A percentile compares a stretch with the other conserved stretches of the same genome.
Evolutionary conservation across 202 grass and related monocot genomes (phyloP).

Genomic region (Schoenoplectus triqueter): DNA sequence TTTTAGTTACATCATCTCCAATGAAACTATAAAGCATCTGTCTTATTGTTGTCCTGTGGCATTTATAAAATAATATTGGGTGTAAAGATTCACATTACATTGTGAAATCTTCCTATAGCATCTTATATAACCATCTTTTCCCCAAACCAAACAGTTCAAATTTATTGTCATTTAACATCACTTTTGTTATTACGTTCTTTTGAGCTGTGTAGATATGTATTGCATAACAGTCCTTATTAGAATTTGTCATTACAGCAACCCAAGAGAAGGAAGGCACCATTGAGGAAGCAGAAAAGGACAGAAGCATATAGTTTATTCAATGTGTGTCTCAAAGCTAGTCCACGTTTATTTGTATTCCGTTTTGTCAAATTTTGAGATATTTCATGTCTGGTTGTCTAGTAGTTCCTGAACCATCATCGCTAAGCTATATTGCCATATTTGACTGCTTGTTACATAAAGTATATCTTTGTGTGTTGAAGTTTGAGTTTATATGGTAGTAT

Average conservation of each 20-base stretch:
- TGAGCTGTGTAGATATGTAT: conserved; percentile 19
- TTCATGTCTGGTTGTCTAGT: not conserved
- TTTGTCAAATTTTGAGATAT: not conserved
- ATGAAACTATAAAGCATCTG: not conserved
- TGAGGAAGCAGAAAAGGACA: not conserved
- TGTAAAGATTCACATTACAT: not conserved
- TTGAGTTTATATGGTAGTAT: too few relatives aligned
- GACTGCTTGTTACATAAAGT: not conserved
- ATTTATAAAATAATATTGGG: not conserved
- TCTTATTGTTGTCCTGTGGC: not conserved
- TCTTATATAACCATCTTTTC: not conserved
- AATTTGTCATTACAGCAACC: conserved; percentile 26
- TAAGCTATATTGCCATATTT: not conserved
- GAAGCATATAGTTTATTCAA: conserved; percentile 16
- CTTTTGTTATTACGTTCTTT: not conserved
- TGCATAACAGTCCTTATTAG: not conserved
- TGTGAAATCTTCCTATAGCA: not conserved
- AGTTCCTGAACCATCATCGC: not conserved
- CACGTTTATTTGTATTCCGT: not conserved
- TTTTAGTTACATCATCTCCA: not conserved
- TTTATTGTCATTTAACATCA: conserved; percentile 17
- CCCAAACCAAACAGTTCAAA: conserved; percentile 10
- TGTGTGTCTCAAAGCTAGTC: not conserved
- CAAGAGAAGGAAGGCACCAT: not conserved
- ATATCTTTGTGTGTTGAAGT: not conserved